Evolutionary conservation across 176 grass and related monocot species (phyloP).

Genomic region (Themeda triandra): DNA sequence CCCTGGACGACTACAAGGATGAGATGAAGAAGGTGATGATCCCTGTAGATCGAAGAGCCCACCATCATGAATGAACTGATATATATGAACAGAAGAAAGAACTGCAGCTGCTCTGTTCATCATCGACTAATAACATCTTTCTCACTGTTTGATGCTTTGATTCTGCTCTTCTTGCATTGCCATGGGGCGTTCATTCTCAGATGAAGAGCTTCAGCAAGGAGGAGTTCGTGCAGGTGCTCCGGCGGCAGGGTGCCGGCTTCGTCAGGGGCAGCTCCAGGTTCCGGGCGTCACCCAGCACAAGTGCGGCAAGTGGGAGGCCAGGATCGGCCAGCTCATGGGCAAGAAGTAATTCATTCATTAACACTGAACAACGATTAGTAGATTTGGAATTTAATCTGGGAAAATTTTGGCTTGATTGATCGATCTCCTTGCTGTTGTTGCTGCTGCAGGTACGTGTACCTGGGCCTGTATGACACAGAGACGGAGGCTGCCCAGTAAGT

Average conservation of each 20-base stretch:
- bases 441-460: slow-evolving; percentile 59
- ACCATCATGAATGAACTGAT: background rate
- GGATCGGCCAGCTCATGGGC: slow-evolving; percentile 67
- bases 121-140: background rate
- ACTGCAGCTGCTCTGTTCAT: background rate
- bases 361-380: background rate
- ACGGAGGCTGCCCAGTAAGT: slow-evolving; percentile 63
- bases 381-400: background rate
- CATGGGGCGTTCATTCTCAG: slow-evolving; percentile 18
- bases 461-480: slow-evolving; percentile 75
- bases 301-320: slow-evolving; percentile 77
- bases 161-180: background rate
- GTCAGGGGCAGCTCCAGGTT: slow-evolving; percentile 61
- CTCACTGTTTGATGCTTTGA: background rate
- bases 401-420: background rate
- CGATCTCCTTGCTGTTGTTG: background rate
- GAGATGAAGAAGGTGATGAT: slow-evolving; percentile 50
- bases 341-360: slow-evolving; percentile 49
- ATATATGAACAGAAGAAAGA: background rate
- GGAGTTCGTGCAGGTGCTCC: slow-evolving; percentile 68
- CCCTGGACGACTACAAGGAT: slow-evolving; percentile 45
- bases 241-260: slow-evolving; percentile 61
- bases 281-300: slow-evolving; percentile 69
- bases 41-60: background rate
- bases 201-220: slow-evolving; percentile 65